phyloP scores from a whole-genome alignment of 1,139 yeast species.

The Protomyces macrosporus region DNA sequence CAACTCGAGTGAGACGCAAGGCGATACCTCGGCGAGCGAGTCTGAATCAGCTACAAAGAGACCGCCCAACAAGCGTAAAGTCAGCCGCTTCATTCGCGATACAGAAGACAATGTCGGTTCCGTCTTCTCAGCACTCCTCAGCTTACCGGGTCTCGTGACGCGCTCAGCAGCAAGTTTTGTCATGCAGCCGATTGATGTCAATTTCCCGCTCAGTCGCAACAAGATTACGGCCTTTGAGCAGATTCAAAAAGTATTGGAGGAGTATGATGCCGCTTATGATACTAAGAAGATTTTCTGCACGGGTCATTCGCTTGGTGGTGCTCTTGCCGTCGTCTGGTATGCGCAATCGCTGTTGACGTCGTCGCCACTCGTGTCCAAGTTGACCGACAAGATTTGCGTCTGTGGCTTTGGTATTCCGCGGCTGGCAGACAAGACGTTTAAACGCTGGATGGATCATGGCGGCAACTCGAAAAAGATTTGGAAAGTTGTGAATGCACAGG shows the following conservation, averaged over 20 bases:
- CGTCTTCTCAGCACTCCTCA: slow-evolving; percentile 12
- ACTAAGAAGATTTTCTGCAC: slow-evolving; percentile 5
- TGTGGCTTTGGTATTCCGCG: slow-evolving; percentile 21
- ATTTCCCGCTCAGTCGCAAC: slow-evolving; percentile 10
- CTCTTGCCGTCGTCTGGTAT: slow-evolving; percentile 19
- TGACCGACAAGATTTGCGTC: slow-evolving; percentile 3
- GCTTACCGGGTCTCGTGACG: slow-evolving; percentile 1
- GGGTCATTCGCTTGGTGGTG: slow-evolving; percentile 23
- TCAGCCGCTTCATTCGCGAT: background rate
- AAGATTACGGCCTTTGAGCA: slow-evolving; percentile 24
- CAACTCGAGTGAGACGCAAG: background rate
- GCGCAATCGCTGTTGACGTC: slow-evolving; percentile 11
- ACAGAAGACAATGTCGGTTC: slow-evolving; percentile 13
- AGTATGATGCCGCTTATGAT: background rate
- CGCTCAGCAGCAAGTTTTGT: background rate
- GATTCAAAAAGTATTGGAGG: background rate
- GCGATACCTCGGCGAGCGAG: background rate
- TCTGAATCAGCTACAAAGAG: background rate
- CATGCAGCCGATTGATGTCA: slow-evolving; percentile 12
- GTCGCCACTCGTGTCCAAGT: background rate
- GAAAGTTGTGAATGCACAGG: slow-evolving; percentile 22
- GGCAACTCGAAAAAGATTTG: slow-evolving; percentile 2
- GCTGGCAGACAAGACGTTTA: slow-evolving; percentile 8
- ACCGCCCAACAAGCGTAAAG: background rate
- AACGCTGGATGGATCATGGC: slow-evolving; percentile 10